Base-by-base conservation (phyloP, 176 grass and related monocot species). In the Hsuehochloa calcarea region DNA sequence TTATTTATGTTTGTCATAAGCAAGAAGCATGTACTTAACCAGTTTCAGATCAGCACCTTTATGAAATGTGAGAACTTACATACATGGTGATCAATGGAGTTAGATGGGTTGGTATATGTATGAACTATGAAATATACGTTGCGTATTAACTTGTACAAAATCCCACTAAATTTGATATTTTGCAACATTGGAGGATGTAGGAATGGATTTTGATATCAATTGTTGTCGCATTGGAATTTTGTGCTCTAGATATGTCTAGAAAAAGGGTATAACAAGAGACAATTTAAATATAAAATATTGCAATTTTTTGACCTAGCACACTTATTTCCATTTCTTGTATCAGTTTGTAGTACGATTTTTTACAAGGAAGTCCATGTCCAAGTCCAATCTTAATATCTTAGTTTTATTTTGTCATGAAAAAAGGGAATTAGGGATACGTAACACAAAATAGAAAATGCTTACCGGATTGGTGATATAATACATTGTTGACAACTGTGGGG, bases 381-480 rank as follows among this genome's bases (percentile, higher is more conserved):
- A 80, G 0, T 45, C 37, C 14, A 29, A 19, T 39, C 15, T 22
- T 88, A 40, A 31, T 59, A 59, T 22, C 56, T 6, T 69, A 77
- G 27, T 29, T 65, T 71, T 79, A 65, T 79, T 79, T 72, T 41
- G 31, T 52, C 34, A 79, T 26, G 6, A n/a, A 41, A 72, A 80
- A 60, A 64, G 12, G 49, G 27, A 19, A 62, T 22, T 31, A 17
- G 7, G 9, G 50, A 66, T n/a, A 15, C 15, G 7, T 55, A 12
- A 3, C 35, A 43, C 16, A 43, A 12, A 44, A 10, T 44, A 25
- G 3, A 39, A 4, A 72, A 27, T 72, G 15, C 14, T 62, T 38
- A 56, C 55, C 16, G 10, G 25, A 56, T 35, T 10, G 2, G 23
- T n/a, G 19, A 49, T 47, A 50, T 8, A 23, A 20, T 46, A 31